A percentile compares a stretch with the other conserved stretches of the same genome.
Evolutionary conservation across 192 early-diverging fungal species (phyloP).

Genomic region (Entrophospora sp.): DNA sequence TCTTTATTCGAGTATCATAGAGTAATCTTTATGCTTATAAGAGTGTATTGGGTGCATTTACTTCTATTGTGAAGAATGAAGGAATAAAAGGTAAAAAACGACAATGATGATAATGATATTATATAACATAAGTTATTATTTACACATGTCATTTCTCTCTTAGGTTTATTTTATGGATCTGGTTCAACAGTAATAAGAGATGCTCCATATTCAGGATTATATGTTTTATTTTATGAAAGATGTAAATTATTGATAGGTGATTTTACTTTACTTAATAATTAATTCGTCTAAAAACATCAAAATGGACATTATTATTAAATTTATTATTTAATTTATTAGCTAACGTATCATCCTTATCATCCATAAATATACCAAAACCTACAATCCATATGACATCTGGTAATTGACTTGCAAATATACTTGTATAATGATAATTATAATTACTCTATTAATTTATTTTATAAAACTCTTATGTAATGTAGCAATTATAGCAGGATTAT

Average conservation of each 20-base stretch:
- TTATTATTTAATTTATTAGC: not conserved
- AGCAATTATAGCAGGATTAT: conserved; percentile 58
- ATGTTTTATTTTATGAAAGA: conserved; percentile 81
- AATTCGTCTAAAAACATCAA: not conserved
- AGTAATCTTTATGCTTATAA: conserved; percentile 79
- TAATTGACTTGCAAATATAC: not conserved
- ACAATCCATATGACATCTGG: conserved; percentile 54
- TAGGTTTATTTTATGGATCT: conserved; percentile 79
- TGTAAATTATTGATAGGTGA: conserved; percentile 44
- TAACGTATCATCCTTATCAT: conserved; percentile 24
- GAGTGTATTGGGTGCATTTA: conserved; percentile 55
- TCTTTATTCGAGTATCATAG: conserved; percentile 26
- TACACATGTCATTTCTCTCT: not conserved
- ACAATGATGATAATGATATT: no score
- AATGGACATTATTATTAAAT: not conserved
- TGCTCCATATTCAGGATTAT: conserved; percentile 85
- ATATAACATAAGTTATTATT: no score
- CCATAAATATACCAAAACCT: no score
- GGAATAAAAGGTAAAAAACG: conserved; percentile 48
- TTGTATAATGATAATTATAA: not conserved
- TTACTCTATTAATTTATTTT: not conserved
- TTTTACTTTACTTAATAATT: not conserved
- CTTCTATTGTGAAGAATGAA: conserved; percentile 57
- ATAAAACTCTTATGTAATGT: not conserved
- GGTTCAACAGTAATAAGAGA: conserved; percentile 83